Evolutionary conservation across 371 early-diverging fungal genomes (phyloP).

Genomic region (Blakeslea trispora): DNA sequence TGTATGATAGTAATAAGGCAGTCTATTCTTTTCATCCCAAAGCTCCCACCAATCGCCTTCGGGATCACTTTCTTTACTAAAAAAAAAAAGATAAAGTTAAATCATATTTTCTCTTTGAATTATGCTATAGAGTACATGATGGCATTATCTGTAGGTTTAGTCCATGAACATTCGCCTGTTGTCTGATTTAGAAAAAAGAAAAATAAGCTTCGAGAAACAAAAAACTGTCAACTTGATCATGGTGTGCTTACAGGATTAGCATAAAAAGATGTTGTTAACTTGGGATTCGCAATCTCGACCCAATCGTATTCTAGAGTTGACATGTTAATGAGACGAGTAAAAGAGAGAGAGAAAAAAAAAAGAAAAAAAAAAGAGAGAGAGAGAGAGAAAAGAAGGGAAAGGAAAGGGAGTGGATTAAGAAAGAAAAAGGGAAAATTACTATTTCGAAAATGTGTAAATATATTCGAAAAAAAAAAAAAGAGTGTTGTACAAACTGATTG

Average conservation of each 20-base stretch:
- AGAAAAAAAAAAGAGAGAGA: background rate
- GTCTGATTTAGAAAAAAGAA: constrained; percentile 11
- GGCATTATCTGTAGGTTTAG: constrained; percentile 5
- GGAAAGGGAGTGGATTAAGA: background rate
- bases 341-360: background rate
- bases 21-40: constrained; percentile 78
- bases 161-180: constrained; percentile 15
- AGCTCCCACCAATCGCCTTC: constrained; percentile 95
- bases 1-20: constrained; percentile 90
- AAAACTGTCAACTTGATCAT: background rate
- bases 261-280: constrained; percentile 12
- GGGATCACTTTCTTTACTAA: constrained; percentile 45
- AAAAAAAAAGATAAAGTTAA: constrained; percentile 2
- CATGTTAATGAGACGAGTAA: background rate
- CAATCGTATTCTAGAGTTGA: constrained; percentile 14
- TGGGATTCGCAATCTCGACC: constrained; percentile 21
- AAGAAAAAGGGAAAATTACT: background rate
- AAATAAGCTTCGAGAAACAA: background rate
- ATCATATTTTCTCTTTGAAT: no score
- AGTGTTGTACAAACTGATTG: background rate
- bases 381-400: background rate
- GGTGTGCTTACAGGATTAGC: constrained; percentile 11
- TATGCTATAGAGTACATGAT: no score
- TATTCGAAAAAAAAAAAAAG: background rate
- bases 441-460: background rate